Base-by-base conservation (phyloP, 2,329 filamentous ascomycete genomes). In the Lizonia empirigonia region DNA sequence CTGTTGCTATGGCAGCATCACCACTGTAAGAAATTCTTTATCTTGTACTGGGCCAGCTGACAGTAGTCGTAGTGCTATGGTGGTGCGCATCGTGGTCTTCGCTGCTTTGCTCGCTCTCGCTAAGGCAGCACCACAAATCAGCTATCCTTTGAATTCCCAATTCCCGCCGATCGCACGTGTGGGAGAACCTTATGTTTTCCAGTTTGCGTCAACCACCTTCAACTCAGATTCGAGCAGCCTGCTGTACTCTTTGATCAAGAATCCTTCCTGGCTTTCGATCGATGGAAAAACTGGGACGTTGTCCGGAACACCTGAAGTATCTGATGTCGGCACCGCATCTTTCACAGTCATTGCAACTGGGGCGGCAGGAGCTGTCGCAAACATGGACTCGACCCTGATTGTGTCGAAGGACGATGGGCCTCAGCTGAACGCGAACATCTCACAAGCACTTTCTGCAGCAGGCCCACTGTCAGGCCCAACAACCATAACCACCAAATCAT, bases 101-200 rank as follows among this genome's bases (percentile, higher is more conserved):
- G 41, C 59, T 26, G 27, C 65, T 18, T 51, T 68, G 26, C 41
- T 52, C 39, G 46, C 51, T 13, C 49, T 52, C 16, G 59, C 49
- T 30, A 45, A 53, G n/a, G 70, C 71, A 48, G 58, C 55, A 19
- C 73, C 75, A 15, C 69, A 71, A 35, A 64, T 76, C 44, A 77
- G 78, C 37, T 93, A 92, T 62, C 91, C 91, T 1, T 80, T 96
- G 71, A 95, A 94, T 73, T 86, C 89, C 2, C 91, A 96, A 71
- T 81, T 95, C 1, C 91, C 91, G 24, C 87, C 88, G 3, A 87
- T 92, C 44, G 91, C 90, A 16, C 82, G 88, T 58, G 78, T 89
- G 52, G 82, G 81, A 32, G 68, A 86, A 62, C 78, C 80, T 2
- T 94, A 90, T 72, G 82, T 78, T 8, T 91, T 92, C 65, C 78